Evolutionary conservation across 192 early-diverging fungal genomes (phyloP).

Genomic region (Entomortierella chlamydospora): DNA sequence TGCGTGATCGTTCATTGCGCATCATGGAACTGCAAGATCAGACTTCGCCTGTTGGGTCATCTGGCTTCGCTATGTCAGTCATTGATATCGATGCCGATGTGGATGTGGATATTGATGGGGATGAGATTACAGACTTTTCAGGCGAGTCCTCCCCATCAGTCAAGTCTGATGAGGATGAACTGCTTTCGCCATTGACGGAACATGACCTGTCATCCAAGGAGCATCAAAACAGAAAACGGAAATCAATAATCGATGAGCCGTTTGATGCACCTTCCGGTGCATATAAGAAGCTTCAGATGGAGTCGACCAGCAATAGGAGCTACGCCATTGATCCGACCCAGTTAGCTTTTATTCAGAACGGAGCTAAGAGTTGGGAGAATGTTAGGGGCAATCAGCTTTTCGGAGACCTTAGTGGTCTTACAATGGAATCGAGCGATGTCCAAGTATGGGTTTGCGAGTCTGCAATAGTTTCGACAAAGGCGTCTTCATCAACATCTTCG

Average conservation of each 20-base stretch:
- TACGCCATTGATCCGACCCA: neutral
- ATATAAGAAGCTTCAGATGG: constrained; percentile 4
- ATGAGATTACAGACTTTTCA: constrained; percentile 17
- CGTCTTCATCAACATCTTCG: neutral
- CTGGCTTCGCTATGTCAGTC: neutral
- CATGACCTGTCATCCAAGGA: neutral
- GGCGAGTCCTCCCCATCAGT: constrained; percentile 21
- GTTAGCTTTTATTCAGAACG: constrained; percentile 16
- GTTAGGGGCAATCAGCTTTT: constrained; percentile 7
- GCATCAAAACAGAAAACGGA: constrained; percentile 1
- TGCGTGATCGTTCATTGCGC: constrained; percentile 18
- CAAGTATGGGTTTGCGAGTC: constrained; percentile 34
- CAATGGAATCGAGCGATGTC: neutral
- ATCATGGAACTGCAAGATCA: constrained; percentile 24
- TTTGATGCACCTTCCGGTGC: neutral
- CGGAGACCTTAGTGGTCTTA: neutral
- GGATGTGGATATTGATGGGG: constrained; percentile 2
- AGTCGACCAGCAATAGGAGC: neutral
- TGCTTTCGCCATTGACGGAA: neutral
- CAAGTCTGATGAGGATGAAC: constrained; percentile 9
- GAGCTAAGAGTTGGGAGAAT: constrained; percentile 17
- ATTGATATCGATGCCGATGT: neutral
- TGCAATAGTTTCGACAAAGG: neutral
- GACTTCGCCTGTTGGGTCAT: neutral
- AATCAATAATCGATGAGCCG: constrained; percentile 1